phyloP scores from a whole-genome alignment of 2,329 filamentous ascomycete genomes.

The Elsinoe batatas region DNA sequence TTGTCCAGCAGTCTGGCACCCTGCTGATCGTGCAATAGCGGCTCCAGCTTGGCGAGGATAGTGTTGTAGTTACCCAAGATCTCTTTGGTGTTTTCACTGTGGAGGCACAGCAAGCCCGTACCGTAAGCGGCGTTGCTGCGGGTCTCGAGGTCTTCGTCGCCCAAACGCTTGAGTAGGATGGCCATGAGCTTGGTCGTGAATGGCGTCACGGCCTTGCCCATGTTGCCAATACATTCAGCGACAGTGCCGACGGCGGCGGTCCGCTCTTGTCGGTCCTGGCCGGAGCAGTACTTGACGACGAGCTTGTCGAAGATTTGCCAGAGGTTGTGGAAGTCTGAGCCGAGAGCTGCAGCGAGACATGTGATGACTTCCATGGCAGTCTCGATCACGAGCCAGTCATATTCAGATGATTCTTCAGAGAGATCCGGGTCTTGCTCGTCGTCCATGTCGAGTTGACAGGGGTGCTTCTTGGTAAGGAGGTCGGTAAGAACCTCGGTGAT shows the following conservation, averaged over 20 bases:
- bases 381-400: constrained; percentile 95
- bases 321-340: constrained; percentile 68
- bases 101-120: constrained; percentile 71
- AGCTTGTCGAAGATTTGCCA: constrained; percentile 97
- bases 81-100: constrained; percentile 64
- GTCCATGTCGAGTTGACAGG: constrained; percentile 83
- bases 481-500: constrained; percentile 64
- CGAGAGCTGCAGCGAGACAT: constrained; percentile 72
- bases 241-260: constrained; percentile 85
- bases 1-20: constrained; percentile 85
- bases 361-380: constrained; percentile 86
- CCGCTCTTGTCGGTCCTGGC: constrained; percentile 76
- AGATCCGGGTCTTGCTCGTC: constrained; percentile 64
- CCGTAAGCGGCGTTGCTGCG: constrained; percentile 95
- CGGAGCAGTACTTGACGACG: constrained; percentile 76
- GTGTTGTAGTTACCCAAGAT: constrained; percentile 65
- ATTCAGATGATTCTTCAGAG: constrained; percentile 72
- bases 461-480: constrained; percentile 81
- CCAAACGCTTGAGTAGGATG: constrained; percentile 73
- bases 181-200: constrained; percentile 70
- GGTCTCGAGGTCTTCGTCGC: constrained; percentile 80
- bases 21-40: constrained; percentile 60
- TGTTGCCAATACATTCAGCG: constrained; percentile 79
- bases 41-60: constrained; percentile 79
- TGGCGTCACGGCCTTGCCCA: constrained; percentile 69